Evolutionary conservation across 2,329 filamentous ascomycete genomes (phyloP).

Genomic region (Hymenoscyphus salicellus): DNA sequence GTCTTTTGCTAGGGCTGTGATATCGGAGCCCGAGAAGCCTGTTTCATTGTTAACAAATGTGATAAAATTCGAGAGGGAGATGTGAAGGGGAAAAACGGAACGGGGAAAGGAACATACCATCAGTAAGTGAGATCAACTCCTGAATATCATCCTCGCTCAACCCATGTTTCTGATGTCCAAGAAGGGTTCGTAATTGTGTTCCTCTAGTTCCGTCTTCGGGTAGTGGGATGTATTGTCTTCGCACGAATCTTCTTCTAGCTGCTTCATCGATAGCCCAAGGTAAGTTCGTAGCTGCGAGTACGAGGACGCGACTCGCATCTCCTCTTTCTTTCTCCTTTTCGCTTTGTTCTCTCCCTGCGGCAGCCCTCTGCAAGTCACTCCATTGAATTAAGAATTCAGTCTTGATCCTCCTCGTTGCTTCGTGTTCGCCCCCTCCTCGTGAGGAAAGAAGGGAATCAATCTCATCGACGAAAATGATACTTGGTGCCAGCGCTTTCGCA

Average conservation of each 20-base stretch:
- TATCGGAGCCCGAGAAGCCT: slow-evolving; percentile 98
- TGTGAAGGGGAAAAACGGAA: neutral
- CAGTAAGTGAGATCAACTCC: slow-evolving; percentile 73
- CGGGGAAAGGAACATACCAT: slow-evolving; percentile 40
- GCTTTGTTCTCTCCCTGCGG: slow-evolving; percentile 73
- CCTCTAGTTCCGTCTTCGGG: slow-evolving; percentile 81
- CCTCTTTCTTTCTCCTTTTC: slow-evolving; percentile 67
- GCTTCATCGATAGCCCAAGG: slow-evolving; percentile 99
- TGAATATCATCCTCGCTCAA: slow-evolving; percentile 70
- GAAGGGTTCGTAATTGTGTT: slow-evolving; percentile 71
- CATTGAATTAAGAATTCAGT: slow-evolving; percentile 98
- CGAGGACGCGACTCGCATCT: slow-evolving; percentile 83
- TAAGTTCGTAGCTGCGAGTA: slow-evolving; percentile 91
- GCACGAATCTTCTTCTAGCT: slow-evolving; percentile 82
- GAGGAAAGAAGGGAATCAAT: slow-evolving; percentile 91
- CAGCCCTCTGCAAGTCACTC: slow-evolving; percentile 89
- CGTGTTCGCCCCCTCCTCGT: slow-evolving; percentile 81
- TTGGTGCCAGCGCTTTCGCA: slow-evolving; percentile 85
- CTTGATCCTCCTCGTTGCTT: slow-evolving; percentile 90
- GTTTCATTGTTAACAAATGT: slow-evolving; percentile 17
- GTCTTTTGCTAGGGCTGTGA: slow-evolving; percentile 94
- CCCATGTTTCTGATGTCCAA: slow-evolving; percentile 73
- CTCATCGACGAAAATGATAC: slow-evolving; percentile 97
- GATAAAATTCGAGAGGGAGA: neutral
- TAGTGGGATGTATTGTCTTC: slow-evolving; percentile 92